Percentiles rank a stretch among this genome's conserved stretches.
phyloP scores from a whole-genome alignment of 345 rosid species.

The Sisymbrium irio region DNA sequence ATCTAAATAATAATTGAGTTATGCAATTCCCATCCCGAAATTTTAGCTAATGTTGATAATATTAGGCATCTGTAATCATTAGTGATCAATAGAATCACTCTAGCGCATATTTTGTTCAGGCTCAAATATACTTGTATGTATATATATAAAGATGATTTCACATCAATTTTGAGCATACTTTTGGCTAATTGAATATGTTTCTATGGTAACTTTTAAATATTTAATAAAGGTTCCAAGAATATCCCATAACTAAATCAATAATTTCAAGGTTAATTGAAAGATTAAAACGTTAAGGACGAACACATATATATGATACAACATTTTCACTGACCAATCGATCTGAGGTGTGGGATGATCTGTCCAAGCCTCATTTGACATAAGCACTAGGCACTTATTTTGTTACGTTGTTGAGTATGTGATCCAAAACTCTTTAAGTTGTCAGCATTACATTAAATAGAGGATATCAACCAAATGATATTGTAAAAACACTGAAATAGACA shows the following conservation, averaged over 20 bases:
- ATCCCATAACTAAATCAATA: not conserved
- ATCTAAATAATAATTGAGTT: not conserved
- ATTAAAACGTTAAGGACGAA: not conserved
- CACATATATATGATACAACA: not conserved
- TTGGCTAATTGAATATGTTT: not conserved
- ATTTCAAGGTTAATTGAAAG: not conserved
- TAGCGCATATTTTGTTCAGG: too few species aligned
- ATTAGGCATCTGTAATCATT: not conserved
- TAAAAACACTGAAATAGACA: not conserved
- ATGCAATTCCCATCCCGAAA: not conserved
- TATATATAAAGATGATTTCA: not conserved
- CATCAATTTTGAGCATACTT: not conserved
- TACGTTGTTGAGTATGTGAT: not conserved
- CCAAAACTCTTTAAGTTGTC: not conserved
- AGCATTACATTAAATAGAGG: not conserved
- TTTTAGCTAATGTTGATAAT: conserved; percentile 5
- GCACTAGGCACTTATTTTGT: not conserved
- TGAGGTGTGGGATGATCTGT: not conserved
- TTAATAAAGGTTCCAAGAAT: not conserved
- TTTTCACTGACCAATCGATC: not conserved
- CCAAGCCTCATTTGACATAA: not conserved
- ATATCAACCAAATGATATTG: not conserved
- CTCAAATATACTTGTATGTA: not conserved
- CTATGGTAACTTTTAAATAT: not conserved
- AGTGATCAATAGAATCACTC: not conserved